Conservation (phyloP, 805 yeast species). For the Torulaspora quercuum region DNA sequence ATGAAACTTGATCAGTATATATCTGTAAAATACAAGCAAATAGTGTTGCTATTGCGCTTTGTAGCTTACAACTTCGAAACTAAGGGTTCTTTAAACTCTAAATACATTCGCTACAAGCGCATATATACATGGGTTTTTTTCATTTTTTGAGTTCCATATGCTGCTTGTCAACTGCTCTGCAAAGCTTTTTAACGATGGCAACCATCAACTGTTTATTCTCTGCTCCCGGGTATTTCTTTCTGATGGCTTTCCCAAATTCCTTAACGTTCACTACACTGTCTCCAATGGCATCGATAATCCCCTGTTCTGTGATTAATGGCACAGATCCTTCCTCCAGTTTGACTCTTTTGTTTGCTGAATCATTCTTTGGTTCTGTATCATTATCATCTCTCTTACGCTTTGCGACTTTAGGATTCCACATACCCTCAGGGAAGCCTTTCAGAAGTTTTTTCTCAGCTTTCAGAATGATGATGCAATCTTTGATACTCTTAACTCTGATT, state of each 20-base stretch:
- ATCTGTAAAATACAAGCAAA: not conserved
- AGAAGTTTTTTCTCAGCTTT: slow-evolving; percentile 62
- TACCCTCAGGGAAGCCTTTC: slow-evolving; percentile 68
- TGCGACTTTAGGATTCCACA: slow-evolving; percentile 67
- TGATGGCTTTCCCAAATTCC: slow-evolving; percentile 57
- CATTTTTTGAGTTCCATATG: slow-evolving; percentile 32
- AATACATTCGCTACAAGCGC: not conserved
- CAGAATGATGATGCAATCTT: slow-evolving; percentile 55
- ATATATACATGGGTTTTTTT: not conserved
- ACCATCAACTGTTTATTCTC: slow-evolving; percentile 33
- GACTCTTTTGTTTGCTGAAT: slow-evolving; percentile 40
- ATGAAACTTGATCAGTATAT: slow-evolving; percentile 13
- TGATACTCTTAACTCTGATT: slow-evolving; percentile 44
- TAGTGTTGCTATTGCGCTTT: no score
- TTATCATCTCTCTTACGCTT: slow-evolving; percentile 34
- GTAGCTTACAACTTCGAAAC: no score
- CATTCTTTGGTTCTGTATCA: slow-evolving; percentile 14
- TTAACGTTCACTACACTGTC: slow-evolving; percentile 42
- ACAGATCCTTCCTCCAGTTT: slow-evolving; percentile 36
- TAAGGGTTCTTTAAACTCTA: no score
- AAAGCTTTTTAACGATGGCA: slow-evolving; percentile 32
- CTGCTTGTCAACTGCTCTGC: slow-evolving; percentile 31
- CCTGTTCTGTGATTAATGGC: slow-evolving; percentile 60
- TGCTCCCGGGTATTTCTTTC: slow-evolving; percentile 47
- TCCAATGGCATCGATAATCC: slow-evolving; percentile 61